phyloP scores from a whole-genome alignment of 169 alveolate species.

The Plasmodium chabaudi region DNA sequence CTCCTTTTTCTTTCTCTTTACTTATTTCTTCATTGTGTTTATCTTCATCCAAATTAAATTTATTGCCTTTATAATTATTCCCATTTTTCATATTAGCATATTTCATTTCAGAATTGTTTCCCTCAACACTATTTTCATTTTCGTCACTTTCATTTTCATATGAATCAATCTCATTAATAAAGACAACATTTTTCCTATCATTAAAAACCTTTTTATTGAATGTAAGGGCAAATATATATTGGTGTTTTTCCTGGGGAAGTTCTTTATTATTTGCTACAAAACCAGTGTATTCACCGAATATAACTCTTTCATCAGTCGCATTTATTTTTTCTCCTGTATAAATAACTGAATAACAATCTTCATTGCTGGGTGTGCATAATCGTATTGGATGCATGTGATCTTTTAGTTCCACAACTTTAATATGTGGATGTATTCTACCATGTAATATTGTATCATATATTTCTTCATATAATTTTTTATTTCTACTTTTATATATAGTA shows the following conservation, averaged over 20 bases:
- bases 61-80: background rate
- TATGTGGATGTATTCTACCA: conserved; percentile 87
- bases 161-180: conserved; percentile 81
- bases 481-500: conserved; percentile 74
- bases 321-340: conserved; percentile 87
- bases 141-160: conserved; percentile 59
- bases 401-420: conserved; percentile 85
- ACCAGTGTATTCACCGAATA: conserved; percentile 92
- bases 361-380: conserved; percentile 88
- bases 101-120: background rate
- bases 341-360: conserved; percentile 89
- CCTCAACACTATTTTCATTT: background rate
- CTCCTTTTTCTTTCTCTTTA: background rate
- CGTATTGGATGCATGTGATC: conserved; percentile 91
- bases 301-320: conserved; percentile 80
- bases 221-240: conserved; percentile 89
- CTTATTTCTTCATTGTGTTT: background rate
- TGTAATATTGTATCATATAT: conserved; percentile 81
- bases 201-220: conserved; percentile 88
- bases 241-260: conserved; percentile 82
- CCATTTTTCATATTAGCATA: background rate
- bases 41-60: conserved; percentile 62
- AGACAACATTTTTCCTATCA: conserved; percentile 82
- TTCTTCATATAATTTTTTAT: conserved; percentile 77
- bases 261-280: conserved; percentile 85